Conservation (phyloP, 257 asterid species). For the Solanum paucissectum region DNA sequence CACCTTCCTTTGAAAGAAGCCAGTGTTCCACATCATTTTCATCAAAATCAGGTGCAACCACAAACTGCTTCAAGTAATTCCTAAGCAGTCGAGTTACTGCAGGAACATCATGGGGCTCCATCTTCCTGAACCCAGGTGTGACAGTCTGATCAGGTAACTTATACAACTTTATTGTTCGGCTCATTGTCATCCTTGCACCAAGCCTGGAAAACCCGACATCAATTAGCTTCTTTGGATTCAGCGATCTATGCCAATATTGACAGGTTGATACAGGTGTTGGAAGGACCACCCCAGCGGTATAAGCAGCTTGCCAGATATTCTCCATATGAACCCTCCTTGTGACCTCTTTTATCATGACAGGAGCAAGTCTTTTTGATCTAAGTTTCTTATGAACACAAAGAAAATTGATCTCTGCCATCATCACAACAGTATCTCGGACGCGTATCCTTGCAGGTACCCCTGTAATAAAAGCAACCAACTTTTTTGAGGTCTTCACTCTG, state of each 20-base stretch:
- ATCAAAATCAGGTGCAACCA: slow-evolving; percentile 66
- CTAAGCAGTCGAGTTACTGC: slow-evolving; percentile 67
- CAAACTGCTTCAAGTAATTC: slow-evolving; percentile 57
- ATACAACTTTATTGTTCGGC: slow-evolving; percentile 68
- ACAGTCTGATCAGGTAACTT: slow-evolving; percentile 56
- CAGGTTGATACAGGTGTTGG: slow-evolving; percentile 74
- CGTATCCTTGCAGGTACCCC: slow-evolving; percentile 78
- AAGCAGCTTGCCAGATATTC: slow-evolving; percentile 90
- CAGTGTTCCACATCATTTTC: slow-evolving; percentile 79
- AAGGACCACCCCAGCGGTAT: slow-evolving; percentile 82
- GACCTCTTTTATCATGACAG: slow-evolving; percentile 83
- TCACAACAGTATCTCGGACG: slow-evolving; percentile 51
- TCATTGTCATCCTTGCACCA: slow-evolving; percentile 90
- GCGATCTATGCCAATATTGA: slow-evolving; percentile 86
- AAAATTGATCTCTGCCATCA: slow-evolving; percentile 80
- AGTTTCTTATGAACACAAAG: slow-evolving; percentile 86
- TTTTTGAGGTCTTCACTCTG: slow-evolving; percentile 64
- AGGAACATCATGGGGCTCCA: slow-evolving; percentile 80
- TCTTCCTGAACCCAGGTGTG: slow-evolving; percentile 68
- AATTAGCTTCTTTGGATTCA: slow-evolving; percentile 78
- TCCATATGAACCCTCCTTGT: slow-evolving; percentile 78
- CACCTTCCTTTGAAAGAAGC: slow-evolving; percentile 65
- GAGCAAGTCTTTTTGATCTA: slow-evolving; percentile 85
- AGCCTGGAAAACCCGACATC: slow-evolving; percentile 89
- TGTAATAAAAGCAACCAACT: slow-evolving; percentile 79